These are phyloP conservation scores for Tuber microsphaerosporum DNA, from an alignment of 495 filamentous ascomycete species.

Conservation along the genomic window DNA sequence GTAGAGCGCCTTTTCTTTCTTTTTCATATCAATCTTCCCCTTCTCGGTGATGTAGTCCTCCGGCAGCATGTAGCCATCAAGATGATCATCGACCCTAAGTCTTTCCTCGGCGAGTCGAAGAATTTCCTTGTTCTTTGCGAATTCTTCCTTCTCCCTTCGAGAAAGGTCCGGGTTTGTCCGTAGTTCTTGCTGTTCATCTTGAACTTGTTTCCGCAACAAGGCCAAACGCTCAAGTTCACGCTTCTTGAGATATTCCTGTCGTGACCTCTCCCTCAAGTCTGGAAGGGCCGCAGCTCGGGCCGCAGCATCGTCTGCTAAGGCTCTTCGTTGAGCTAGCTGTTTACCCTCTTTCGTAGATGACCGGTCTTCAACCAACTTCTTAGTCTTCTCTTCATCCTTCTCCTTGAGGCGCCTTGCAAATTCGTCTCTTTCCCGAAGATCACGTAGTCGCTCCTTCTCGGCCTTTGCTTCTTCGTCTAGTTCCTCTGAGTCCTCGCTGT, in stretches of 20 bases:
- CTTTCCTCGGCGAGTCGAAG: constrained; percentile 83
- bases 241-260: constrained; percentile 91
- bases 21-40: constrained; percentile 80
- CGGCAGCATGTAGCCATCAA: constrained; percentile 88
- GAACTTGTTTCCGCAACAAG: constrained; percentile 81
- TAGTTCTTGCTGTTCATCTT: constrained; percentile 77
- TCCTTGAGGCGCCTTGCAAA: constrained; percentile 64
- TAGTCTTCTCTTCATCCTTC: constrained; percentile 63
- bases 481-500: constrained; percentile 45
- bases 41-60: constrained; percentile 92
- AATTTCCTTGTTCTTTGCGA: constrained; percentile 80
- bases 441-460: constrained; percentile 54
- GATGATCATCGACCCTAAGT: constrained; percentile 78
- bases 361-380: constrained; percentile 63
- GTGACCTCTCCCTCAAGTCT: constrained; percentile 70
- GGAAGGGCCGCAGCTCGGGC: constrained; percentile 59
- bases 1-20: constrained; percentile 84
- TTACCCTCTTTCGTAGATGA: constrained; percentile 53
- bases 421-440: constrained; percentile 64
- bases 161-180: constrained; percentile 68
- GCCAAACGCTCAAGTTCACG: constrained; percentile 77
- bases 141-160: constrained; percentile 76
- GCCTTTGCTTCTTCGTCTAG: constrained; percentile 54
- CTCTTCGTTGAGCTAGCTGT: constrained; percentile 54
- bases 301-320: constrained; percentile 58